Evolutionary conservation across 2,329 filamentous ascomycete genomes (phyloP).

Genomic region (Xylaria arbuscula): DNA sequence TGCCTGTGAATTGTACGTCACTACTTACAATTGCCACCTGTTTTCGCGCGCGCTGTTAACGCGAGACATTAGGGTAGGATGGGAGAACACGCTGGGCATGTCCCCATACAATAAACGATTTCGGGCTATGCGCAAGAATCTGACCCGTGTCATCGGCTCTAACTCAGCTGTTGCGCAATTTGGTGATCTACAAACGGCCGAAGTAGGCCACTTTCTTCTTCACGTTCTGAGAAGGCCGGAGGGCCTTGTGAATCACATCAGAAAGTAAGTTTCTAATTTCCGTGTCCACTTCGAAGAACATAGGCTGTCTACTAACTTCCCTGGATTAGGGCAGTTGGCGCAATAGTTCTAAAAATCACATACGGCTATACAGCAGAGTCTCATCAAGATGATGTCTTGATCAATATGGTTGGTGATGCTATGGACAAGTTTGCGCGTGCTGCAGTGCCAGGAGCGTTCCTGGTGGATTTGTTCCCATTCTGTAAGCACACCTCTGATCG

Average conservation of each 20-base stretch:
- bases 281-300: slow-evolving; percentile 34
- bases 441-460: slow-evolving; percentile 42
- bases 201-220: slow-evolving; percentile 31
- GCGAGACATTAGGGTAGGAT: slow-evolving; percentile 27
- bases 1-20: slow-evolving; percentile 41
- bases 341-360: slow-evolving; percentile 44
- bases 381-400: slow-evolving; percentile 41
- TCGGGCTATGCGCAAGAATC: slow-evolving; percentile 30
- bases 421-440: slow-evolving; percentile 43
- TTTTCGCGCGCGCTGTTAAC: background rate
- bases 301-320: slow-evolving; percentile 23
- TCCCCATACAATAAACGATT: slow-evolving; percentile 29
- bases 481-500: slow-evolving; percentile 22
- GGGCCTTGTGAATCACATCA: slow-evolving; percentile 27
- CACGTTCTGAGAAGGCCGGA: slow-evolving; percentile 29
- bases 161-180: slow-evolving; percentile 27
- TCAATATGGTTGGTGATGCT: slow-evolving; percentile 37
- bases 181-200: slow-evolving; percentile 23
- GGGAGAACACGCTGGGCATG: slow-evolving; percentile 26
- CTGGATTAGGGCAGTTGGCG: slow-evolving; percentile 37
- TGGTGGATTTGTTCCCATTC: slow-evolving; percentile 46
- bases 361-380: slow-evolving; percentile 47
- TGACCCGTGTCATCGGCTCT: slow-evolving; percentile 30
- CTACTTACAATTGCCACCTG: too few relatives aligned
- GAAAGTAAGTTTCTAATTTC: slow-evolving; percentile 24